Evolutionary conservation across 306 rosid species (phyloP).

Genomic region (Purshia tridentata): DNA sequence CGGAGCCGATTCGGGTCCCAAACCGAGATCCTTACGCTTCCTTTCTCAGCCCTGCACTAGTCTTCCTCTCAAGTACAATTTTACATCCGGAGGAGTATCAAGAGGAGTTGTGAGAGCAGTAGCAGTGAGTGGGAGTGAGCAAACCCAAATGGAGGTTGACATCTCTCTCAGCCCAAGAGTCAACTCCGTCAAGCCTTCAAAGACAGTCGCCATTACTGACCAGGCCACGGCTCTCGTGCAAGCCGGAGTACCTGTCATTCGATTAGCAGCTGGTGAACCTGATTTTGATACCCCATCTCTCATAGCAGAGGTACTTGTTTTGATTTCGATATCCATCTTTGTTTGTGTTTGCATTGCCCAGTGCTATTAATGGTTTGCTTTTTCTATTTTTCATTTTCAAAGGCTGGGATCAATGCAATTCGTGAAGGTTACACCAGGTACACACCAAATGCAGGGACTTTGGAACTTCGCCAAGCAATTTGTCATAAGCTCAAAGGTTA

Average conservation of each 20-base stretch:
- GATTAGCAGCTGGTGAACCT: conserved; percentile 87
- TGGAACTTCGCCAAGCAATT: conserved; percentile 84
- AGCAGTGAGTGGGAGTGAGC: conserved; percentile 37
- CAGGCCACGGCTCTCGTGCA: conserved; percentile 80
- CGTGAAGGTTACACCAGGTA: conserved; percentile 84
- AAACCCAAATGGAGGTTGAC: conserved; percentile 41
- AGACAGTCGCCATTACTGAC: conserved; percentile 80
- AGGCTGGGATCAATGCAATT: conserved; percentile 94
- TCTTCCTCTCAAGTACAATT: conserved; percentile 32
- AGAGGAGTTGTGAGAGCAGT: conserved; percentile 39
- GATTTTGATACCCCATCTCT: conserved; percentile 86
- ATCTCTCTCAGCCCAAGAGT: conserved; percentile 78
- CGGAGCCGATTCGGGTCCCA: conserved; percentile 19
- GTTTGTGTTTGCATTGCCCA: neutral
- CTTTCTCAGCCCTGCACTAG: conserved; percentile 20
- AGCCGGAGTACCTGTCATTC: conserved; percentile 86
- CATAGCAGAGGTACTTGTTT: conserved; percentile 56
- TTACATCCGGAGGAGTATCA: conserved; percentile 3
- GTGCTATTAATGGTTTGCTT: neutral
- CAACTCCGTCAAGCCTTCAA: conserved; percentile 76
- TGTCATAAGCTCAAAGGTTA: conserved; percentile 82
- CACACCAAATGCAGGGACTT: conserved; percentile 75
- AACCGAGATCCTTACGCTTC: conserved; percentile 39
- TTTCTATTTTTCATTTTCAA: neutral
- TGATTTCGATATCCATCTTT: neutral